phyloP scores from a whole-genome alignment of 495 filamentous ascomycete species.

The Podospora pseudoanserina region DNA sequence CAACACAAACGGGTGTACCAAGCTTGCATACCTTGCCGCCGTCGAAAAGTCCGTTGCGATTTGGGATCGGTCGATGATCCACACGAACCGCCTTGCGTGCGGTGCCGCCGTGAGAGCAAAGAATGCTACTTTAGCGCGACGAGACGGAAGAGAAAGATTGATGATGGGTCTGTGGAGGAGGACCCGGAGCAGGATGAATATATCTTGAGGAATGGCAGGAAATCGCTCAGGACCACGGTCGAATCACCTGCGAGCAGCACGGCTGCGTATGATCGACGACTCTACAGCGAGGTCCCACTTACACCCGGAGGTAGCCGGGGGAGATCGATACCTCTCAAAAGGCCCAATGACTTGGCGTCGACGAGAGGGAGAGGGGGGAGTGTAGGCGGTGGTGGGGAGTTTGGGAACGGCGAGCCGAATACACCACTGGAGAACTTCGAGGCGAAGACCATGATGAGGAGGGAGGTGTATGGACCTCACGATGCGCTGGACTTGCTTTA shows the following conservation, averaged over 20 bases:
- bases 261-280: constrained; percentile 34
- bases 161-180: constrained; percentile 54
- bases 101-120: constrained; percentile 89
- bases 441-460: constrained; percentile 58
- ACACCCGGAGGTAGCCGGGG: constrained; percentile 63
- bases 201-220: constrained; percentile 53
- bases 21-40: constrained; percentile 86
- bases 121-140: constrained; percentile 98
- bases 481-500: constrained; percentile 67
- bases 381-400: constrained; percentile 42
- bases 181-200: constrained; percentile 54
- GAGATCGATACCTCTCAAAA: constrained; percentile 52
- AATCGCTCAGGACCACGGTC: constrained; percentile 43
- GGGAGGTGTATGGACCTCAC: constrained; percentile 63
- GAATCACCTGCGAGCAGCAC: constrained; percentile 31
- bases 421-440: constrained; percentile 55
- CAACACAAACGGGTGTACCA: constrained; percentile 76
- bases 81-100: constrained; percentile 86
- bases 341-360: constrained; percentile 38
- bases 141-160: constrained; percentile 80
- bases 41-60: constrained; percentile 90
- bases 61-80: constrained; percentile 92
- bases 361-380: constrained; percentile 28
- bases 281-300: constrained; percentile 50
- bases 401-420: constrained; percentile 39